phyloP scores from a whole-genome alignment of 2,329 filamentous ascomycete genomes.

The Penicillium digitatum region DNA sequence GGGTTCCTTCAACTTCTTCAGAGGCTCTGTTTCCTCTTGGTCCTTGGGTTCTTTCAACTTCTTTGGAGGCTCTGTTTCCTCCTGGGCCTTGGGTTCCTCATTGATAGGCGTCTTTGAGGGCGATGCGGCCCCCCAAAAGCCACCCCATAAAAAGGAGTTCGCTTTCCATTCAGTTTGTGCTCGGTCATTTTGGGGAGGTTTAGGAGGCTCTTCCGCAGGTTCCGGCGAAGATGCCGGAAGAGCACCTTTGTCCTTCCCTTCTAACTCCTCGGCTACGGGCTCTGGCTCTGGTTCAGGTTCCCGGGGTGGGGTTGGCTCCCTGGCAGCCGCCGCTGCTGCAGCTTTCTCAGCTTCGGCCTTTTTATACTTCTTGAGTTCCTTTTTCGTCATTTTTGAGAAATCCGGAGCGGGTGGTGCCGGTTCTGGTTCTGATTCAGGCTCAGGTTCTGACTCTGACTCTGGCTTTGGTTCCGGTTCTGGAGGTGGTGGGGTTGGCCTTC shows the following conservation, averaged over 20 bases:
- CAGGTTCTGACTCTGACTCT: slow-evolving; percentile 32
- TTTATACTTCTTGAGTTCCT: slow-evolving; percentile 30
- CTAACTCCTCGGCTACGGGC: slow-evolving; percentile 38
- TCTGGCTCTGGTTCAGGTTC: slow-evolving; percentile 27
- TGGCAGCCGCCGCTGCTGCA: slow-evolving; percentile 23
- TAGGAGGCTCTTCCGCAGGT: slow-evolving; percentile 50
- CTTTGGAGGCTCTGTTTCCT: slow-evolving; percentile 39
- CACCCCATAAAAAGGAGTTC: slow-evolving; percentile 70
- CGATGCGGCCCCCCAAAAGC: slow-evolving; percentile 63
- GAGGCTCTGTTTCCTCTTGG: slow-evolving; percentile 36
- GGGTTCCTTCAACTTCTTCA: slow-evolving; percentile 50
- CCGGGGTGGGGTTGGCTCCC: slow-evolving; percentile 22
- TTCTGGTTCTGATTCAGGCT: slow-evolving; percentile 12
- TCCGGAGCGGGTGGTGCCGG: slow-evolving; percentile 22
- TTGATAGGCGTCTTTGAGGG: slow-evolving; percentile 47
- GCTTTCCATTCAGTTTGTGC: slow-evolving; percentile 69
- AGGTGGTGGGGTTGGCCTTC: slow-evolving; percentile 29
- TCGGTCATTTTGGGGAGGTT: slow-evolving; percentile 67
- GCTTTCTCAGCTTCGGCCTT: slow-evolving; percentile 26
- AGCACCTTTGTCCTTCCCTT: slow-evolving; percentile 24
- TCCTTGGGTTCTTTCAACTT: slow-evolving; percentile 43
- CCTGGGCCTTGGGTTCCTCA: slow-evolving; percentile 45
- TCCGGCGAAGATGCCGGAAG: slow-evolving; percentile 52
- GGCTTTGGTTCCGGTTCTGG: slow-evolving; percentile 22
- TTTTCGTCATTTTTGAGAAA: slow-evolving; percentile 25